Conservation (phyloP, 2,329 filamentous ascomycete species). For the Nemania abortiva region DNA sequence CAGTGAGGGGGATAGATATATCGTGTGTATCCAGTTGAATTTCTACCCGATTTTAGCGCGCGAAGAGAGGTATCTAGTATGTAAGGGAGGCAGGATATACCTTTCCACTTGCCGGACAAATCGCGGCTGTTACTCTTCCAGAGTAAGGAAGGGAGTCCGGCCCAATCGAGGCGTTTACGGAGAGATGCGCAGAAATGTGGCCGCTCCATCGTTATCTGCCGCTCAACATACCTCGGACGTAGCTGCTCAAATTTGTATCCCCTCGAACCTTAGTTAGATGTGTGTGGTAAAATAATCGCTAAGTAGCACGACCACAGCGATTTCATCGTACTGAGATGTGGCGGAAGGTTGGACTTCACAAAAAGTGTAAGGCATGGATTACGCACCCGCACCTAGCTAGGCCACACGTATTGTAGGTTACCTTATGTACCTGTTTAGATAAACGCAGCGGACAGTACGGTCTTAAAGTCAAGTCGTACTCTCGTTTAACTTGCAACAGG, state of each 20-base stretch:
- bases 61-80: background rate
- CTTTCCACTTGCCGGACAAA: conserved; percentile 46
- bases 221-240: background rate
- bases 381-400: no score
- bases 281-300: no score
- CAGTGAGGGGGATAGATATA: conserved; percentile 55
- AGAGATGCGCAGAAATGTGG: conserved; percentile 48
- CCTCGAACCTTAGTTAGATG: no score
- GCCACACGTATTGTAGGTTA: background rate
- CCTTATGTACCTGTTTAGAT: no score
- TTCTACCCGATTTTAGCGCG: conserved; percentile 54
- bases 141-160: conserved; percentile 44
- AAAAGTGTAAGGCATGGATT: no score
- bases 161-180: conserved; percentile 49
- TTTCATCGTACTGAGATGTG: no score
- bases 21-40: conserved; percentile 59
- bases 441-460: background rate
- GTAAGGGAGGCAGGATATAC: conserved; percentile 34
- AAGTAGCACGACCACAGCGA: no score
- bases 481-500: background rate
- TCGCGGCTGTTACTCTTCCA: conserved; percentile 35
- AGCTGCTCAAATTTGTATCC: background rate
- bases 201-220: conserved; percentile 40
- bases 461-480: background rate
- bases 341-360: no score